Conservation (phyloP, 495 filamentous ascomycete species). For the Usnea hakonensis region DNA sequence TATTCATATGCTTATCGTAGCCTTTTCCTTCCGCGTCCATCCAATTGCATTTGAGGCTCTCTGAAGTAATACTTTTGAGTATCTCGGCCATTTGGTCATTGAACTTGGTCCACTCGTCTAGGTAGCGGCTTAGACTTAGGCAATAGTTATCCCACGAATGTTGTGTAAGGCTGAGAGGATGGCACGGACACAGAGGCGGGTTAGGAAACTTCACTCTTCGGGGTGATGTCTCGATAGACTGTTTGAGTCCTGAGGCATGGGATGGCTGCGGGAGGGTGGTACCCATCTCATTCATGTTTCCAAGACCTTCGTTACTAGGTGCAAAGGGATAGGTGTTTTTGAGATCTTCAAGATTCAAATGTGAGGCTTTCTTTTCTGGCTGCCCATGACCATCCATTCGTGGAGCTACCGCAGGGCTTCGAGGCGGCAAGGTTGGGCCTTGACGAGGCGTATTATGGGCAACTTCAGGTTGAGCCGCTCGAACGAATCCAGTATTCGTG, state of each 20-base stretch:
- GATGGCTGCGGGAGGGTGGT: slow-evolving; percentile 68
- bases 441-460: slow-evolving; percentile 6
- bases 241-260: slow-evolving; percentile 41
- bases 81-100: slow-evolving; percentile 58
- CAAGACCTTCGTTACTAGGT: slow-evolving; percentile 46
- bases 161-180: slow-evolving; percentile 30
- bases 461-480: neutral
- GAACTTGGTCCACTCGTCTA: slow-evolving; percentile 60
- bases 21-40: slow-evolving; percentile 47
- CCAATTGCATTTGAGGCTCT: slow-evolving; percentile 47
- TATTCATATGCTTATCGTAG: slow-evolving; percentile 50
- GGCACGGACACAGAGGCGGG: slow-evolving; percentile 50
- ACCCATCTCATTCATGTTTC: slow-evolving; percentile 57
- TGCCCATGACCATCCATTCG: slow-evolving; percentile 25
- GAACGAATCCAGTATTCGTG: neutral
- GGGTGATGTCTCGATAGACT: slow-evolving; percentile 21
- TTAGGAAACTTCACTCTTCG: slow-evolving; percentile 48
- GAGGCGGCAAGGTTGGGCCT: slow-evolving; percentile 19
- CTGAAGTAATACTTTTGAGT: slow-evolving; percentile 48
- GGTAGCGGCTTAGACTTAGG: slow-evolving; percentile 55
- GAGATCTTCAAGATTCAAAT: slow-evolving; percentile 57
- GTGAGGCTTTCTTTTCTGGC: slow-evolving; percentile 39
- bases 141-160: slow-evolving; percentile 54
- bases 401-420: slow-evolving; percentile 18
- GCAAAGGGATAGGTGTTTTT: slow-evolving; percentile 59